Conservation (phyloP, 169 alveolate species). For the Cryptosporidium andersoni region DNA sequence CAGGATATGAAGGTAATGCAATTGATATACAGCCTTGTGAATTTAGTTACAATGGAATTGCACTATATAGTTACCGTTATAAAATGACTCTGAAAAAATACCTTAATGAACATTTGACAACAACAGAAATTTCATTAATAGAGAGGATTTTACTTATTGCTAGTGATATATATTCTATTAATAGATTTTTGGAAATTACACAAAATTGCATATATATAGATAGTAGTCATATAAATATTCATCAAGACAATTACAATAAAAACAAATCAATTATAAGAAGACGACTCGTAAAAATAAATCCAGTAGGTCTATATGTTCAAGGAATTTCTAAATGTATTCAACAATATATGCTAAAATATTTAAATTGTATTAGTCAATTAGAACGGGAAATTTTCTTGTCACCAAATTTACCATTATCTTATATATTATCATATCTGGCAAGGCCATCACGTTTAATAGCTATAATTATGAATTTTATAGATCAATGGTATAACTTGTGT, state of each 20-base stretch:
- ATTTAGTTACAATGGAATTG: conserved; percentile 12
- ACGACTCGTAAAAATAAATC: conserved; percentile 42
- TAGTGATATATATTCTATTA: conserved; percentile 45
- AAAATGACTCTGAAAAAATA: conserved; percentile 7
- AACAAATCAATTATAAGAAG: conserved; percentile 2
- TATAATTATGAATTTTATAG: conserved; percentile 34
- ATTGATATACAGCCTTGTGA: conserved; percentile 30
- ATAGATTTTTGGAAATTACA: conserved; percentile 19
- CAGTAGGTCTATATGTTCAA: conserved; percentile 47
- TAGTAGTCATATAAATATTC: neutral
- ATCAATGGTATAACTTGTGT: conserved; percentile 37
- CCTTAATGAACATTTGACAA: conserved; percentile 12
- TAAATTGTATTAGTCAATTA: conserved; percentile 29
- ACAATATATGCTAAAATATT: conserved; percentile 28
- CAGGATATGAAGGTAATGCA: conserved; percentile 37
- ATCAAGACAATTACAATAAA: neutral
- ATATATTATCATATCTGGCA: conserved; percentile 17
- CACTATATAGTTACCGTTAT: conserved; percentile 32
- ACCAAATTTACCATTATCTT: conserved; percentile 48
- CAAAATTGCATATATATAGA: conserved; percentile 12
- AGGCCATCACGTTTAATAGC: conserved; percentile 19
- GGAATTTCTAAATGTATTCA: conserved; percentile 37
- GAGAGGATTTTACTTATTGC: conserved; percentile 17
- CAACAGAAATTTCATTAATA: conserved; percentile 18
- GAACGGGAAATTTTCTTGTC: conserved; percentile 37